Base-by-base conservation (phyloP, 768 basidiomycete genomes). In the Hebeloma cylindrosporum region DNA sequence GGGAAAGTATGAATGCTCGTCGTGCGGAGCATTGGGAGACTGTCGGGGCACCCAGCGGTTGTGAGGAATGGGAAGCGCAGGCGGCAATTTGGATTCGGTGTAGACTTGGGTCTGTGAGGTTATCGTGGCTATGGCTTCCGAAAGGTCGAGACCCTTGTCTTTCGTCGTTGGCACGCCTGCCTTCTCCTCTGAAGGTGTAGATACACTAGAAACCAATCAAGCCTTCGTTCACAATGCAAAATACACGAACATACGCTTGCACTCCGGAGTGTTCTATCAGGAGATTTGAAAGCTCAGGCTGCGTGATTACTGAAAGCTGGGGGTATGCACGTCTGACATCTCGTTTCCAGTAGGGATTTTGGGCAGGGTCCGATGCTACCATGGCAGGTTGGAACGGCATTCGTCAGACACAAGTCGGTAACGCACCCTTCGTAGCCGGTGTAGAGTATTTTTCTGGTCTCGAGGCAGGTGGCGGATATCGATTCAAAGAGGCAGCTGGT, bases 341-440 rank as follows among this genome's bases (percentile, higher is more conserved):
- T 50, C 93, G 88, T 67, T 95, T 95, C 85, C 87, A 94, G 76
- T 97, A 97, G 44, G 88, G 88, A 65, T 91, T 92, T 71, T 90
- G 78, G 23, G 90, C 90, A 28, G 79, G 79, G 67, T 93, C 90
- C 31, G 89, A 92, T 17, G 88, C 89, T 89, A 40, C n/a, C 33
- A 40, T 43, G 8, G 17, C n/a, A 13, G 36, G 14, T 13, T 21
- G 16, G 54, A 31, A 43, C 38, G 32, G 29, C 29, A 34, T 11
- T 26, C 2, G 33, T 16, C 3, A 28, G 20, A 13, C 10, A n/a
- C 18, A n/a, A 33, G 41, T 46, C 30, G 22, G 38, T n/a, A 3
- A 55, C 56, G 54, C 52, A 83, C 93, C 93, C 74, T 88, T 87
- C 3, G 90, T 92, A 3, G 93, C 89, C 5, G 93, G 93, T 0